Percentiles rank a stretch among this genome's conserved stretches.
Conservation (phyloP, 495 filamentous ascomycete species). For the Aspergillus cristatus region DNA sequence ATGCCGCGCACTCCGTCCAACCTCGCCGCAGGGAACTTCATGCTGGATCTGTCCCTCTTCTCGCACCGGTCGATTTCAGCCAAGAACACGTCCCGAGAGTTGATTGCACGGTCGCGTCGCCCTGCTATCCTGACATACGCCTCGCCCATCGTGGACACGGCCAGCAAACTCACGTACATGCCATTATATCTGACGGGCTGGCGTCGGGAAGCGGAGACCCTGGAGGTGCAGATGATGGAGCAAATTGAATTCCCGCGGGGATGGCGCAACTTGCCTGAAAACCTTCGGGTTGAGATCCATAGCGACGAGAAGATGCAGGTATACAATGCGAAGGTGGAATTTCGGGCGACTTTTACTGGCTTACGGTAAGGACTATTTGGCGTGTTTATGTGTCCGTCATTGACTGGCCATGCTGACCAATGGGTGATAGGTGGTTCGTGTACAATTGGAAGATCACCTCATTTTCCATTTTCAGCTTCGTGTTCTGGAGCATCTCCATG, state of each 20-base stretch:
- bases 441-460: slow-evolving; percentile 63
- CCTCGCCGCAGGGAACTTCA: slow-evolving; percentile 73
- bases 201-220: slow-evolving; percentile 39
- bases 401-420: slow-evolving; percentile 5
- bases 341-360: slow-evolving; percentile 65
- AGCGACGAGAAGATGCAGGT: slow-evolving; percentile 58
- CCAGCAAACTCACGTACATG: slow-evolving; percentile 39
- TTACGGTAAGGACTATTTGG: slow-evolving; percentile 39
- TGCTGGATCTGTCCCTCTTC: slow-evolving; percentile 69
- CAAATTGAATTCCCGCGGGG: slow-evolving; percentile 51
- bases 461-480: slow-evolving; percentile 53
- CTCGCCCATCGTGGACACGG: slow-evolving; percentile 47
- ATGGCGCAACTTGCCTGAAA: slow-evolving; percentile 46
- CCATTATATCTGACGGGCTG: slow-evolving; percentile 54
- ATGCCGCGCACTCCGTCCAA: slow-evolving; percentile 53
- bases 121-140: slow-evolving; percentile 60
- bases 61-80: slow-evolving; percentile 24
- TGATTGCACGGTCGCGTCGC: slow-evolving; percentile 42
- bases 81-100: slow-evolving; percentile 14
- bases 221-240: slow-evolving; percentile 68
- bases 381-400: no score
- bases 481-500: slow-evolving; percentile 72
- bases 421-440: slow-evolving; percentile 60
- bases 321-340: slow-evolving; percentile 57
- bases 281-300: slow-evolving; percentile 57